Conservation (phyloP, 169 alveolate genomes). For the Eimeria brunetti region DNA sequence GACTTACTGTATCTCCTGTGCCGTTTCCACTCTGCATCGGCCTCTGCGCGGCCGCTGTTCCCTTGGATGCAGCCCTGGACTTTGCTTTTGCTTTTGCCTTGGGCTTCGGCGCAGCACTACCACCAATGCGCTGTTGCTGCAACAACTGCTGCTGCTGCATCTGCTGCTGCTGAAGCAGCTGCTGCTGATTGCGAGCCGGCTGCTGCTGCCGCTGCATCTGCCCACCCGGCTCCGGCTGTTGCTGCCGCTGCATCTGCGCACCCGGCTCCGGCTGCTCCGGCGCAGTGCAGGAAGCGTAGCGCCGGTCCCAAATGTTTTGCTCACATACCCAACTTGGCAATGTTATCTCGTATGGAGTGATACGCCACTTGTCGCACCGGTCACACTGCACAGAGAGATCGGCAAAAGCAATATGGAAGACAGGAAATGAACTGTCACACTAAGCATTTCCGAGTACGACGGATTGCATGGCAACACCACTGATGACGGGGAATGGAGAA, state of each 20-base stretch:
- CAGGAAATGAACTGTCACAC: not conserved
- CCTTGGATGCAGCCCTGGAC: conserved; percentile 44
- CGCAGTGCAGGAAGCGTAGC: conserved; percentile 73
- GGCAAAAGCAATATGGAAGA: not conserved
- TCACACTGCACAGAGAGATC: conserved; percentile 68
- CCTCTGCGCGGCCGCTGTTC: conserved; percentile 48
- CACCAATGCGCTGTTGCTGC: conserved; percentile 7
- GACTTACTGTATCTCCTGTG: conserved; percentile 39
- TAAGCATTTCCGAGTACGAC: not conserved
- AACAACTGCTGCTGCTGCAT: conserved; percentile 54
- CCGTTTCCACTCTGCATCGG: conserved; percentile 31
- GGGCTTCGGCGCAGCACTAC: conserved; percentile 29
- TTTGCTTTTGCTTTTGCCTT: conserved; percentile 69
- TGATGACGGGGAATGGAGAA: not conserved
- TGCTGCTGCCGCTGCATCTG: conserved; percentile 72
- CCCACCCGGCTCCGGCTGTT: conserved; percentile 61
- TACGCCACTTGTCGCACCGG: conserved; percentile 81
- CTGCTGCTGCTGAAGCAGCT: conserved; percentile 64
- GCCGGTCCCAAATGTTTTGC: conserved; percentile 78
- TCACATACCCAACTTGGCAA: conserved; percentile 76
- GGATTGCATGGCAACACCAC: not conserved
- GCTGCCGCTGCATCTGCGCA: conserved; percentile 73
- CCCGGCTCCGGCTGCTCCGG: conserved; percentile 76
- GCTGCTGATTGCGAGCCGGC: conserved; percentile 31
- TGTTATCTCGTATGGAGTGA: conserved; percentile 74